These are phyloP conservation scores for Somion occarium DNA, from an alignment of 1,284 basidiomycete species.

Conservation along the genomic window DNA sequence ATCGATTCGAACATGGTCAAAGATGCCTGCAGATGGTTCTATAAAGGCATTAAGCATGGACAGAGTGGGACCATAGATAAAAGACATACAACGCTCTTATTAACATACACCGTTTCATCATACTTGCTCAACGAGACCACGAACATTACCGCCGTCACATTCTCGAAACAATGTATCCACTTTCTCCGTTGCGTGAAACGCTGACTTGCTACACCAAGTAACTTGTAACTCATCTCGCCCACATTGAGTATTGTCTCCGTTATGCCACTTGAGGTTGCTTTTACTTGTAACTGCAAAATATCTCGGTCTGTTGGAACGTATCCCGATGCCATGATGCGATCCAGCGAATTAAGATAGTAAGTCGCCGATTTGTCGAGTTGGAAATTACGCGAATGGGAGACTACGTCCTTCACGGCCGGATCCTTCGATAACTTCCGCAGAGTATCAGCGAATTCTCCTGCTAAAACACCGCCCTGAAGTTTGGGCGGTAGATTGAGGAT, in stretches of 20 bases:
- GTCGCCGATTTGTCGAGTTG: slow-evolving; percentile 95
- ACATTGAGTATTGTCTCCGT: slow-evolving; percentile 94
- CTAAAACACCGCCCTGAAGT: slow-evolving; percentile 80
- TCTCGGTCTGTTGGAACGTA: slow-evolving; percentile 94
- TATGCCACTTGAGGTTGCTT: slow-evolving; percentile 96
- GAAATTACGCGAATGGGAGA: slow-evolving; percentile 85
- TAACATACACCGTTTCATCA: slow-evolving; percentile 91
- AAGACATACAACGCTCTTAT: slow-evolving; percentile 80
- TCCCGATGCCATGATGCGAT: slow-evolving; percentile 70
- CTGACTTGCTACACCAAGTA: slow-evolving; percentile 96
- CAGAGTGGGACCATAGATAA: slow-evolving; percentile 6
- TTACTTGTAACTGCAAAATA: slow-evolving; percentile 90
- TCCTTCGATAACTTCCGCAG: slow-evolving; percentile 87
- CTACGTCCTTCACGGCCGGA: slow-evolving; percentile 79
- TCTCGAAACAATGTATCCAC: slow-evolving; percentile 97
- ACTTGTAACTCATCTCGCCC: slow-evolving; percentile 86
- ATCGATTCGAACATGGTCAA: slow-evolving; percentile 95
- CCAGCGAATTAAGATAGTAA: slow-evolving; percentile 93
- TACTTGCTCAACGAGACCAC: slow-evolving; percentile 92
- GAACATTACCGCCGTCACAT: slow-evolving; percentile 94
- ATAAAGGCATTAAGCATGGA: slow-evolving; percentile 9
- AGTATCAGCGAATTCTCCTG: slow-evolving; percentile 76
- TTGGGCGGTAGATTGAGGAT: slow-evolving; percentile 83
- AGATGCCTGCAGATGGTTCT: slow-evolving; percentile 97
- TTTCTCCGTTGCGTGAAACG: slow-evolving; percentile 92